Conservation (phyloP, 805 yeast species). For the Lachancea fermentati region DNA sequence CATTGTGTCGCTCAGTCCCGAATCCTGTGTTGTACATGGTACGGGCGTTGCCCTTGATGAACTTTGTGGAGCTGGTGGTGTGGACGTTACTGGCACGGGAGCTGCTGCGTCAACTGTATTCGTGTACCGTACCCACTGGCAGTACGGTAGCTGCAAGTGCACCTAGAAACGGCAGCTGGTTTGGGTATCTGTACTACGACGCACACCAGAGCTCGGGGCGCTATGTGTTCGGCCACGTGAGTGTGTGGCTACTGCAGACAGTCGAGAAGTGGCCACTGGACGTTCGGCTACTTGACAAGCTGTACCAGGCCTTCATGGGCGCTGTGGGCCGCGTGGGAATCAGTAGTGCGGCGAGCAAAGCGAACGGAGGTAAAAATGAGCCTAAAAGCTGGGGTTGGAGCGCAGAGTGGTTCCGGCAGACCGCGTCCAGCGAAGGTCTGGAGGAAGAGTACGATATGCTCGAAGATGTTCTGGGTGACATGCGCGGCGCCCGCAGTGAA, state of each 20-base stretch:
- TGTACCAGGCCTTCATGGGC: conserved; percentile 2
- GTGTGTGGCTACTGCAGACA: not conserved
- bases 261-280: conserved; percentile 9
- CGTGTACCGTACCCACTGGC: not conserved
- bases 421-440: not conserved
- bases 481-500: no score
- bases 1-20: conserved; percentile 5
- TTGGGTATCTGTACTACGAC: conserved; percentile 1
- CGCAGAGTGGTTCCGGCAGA: conserved; percentile 3
- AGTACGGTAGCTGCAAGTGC: not conserved
- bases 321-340: conserved; percentile 3
- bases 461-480: conserved; percentile 18
- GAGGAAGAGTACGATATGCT: conserved; percentile 19
- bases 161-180: conserved; percentile 3
- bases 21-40: conserved; percentile 8
- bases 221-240: conserved; percentile 8
- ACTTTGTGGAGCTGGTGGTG: conserved; percentile 5
- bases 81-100: conserved; percentile 7
- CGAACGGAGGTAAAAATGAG: no score
- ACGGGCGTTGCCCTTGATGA: conserved; percentile 8
- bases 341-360: not conserved
- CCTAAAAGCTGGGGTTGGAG: conserved; percentile 5
- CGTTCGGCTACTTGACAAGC: conserved; percentile 4
- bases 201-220: conserved; percentile 2
- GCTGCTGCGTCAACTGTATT: conserved; percentile 3